Percentiles rank a stretch among this genome's conserved stretches.
These are phyloP conservation scores for Sugiyamaella neomexicana DNA, from an alignment of 1,139 yeast species.

Conservation along the genomic window DNA sequence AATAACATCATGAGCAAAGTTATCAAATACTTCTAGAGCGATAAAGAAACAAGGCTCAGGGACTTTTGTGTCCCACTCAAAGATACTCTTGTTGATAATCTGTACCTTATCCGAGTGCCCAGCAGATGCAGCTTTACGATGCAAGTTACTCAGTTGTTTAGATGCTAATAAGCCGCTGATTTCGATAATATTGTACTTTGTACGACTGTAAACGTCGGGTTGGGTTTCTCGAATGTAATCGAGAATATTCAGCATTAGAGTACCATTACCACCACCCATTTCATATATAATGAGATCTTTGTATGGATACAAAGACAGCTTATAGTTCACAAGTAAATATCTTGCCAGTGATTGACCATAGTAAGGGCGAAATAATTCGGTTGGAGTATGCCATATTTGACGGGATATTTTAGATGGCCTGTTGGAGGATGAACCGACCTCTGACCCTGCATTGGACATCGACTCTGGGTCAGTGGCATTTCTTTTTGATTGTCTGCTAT, in stretches of 20 bases:
- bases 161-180: slow-evolving; percentile 68
- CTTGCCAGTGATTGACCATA: slow-evolving; percentile 85
- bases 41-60: slow-evolving; percentile 74
- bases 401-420: slow-evolving; percentile 41
- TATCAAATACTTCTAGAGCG: slow-evolving; percentile 84
- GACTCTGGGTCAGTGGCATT: slow-evolving; percentile 6
- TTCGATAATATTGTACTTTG: slow-evolving; percentile 74
- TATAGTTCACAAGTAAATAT: slow-evolving; percentile 67
- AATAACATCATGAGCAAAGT: slow-evolving; percentile 78
- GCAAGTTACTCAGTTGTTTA: slow-evolving; percentile 50
- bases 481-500: slow-evolving; percentile 43
- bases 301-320: slow-evolving; percentile 63
- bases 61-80: slow-evolving; percentile 68
- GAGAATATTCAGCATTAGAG: slow-evolving; percentile 75
- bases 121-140: slow-evolving; percentile 39
- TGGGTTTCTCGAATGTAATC: slow-evolving; percentile 61
- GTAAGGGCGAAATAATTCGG: slow-evolving; percentile 74
- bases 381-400: slow-evolving; percentile 90
- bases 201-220: slow-evolving; percentile 69
- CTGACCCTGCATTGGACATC: background rate
- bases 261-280: slow-evolving; percentile 91
- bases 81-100: slow-evolving; percentile 70
- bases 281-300: slow-evolving; percentile 73
- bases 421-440: background rate
- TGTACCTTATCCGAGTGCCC: slow-evolving; percentile 56